Evolutionary conservation across 1,284 basidiomycete species (phyloP).

Genomic region (Fomitopsis pinicola): DNA sequence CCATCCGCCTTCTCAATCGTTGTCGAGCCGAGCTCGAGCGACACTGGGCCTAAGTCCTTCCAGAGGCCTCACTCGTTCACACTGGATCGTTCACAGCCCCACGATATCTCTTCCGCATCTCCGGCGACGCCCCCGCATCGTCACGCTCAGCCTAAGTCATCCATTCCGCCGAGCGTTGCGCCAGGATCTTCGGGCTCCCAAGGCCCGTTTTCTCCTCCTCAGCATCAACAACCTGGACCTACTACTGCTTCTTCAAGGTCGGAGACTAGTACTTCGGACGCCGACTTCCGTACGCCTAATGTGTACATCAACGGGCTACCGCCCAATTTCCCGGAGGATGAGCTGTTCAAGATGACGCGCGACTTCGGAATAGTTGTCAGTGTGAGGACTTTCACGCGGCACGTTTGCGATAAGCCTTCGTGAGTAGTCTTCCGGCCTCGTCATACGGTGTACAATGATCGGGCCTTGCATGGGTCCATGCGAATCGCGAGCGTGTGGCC

Average conservation of each 20-base stretch:
- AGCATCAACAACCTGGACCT: background rate
- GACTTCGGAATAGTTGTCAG: constrained; percentile 38
- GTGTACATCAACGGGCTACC: constrained; percentile 49
- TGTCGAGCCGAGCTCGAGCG: background rate
- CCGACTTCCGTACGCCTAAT: constrained; percentile 32
- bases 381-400: constrained; percentile 40
- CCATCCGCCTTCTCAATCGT: background rate
- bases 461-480: too few relatives aligned
- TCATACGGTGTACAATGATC: background rate
- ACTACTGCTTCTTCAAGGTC: background rate
- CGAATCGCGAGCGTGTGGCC: too few relatives aligned
- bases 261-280: constrained; percentile 4
- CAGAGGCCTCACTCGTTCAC: background rate
- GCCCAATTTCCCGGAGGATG: constrained; percentile 42
- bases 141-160: background rate
- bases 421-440: constrained; percentile 14
- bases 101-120: background rate
- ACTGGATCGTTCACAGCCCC: background rate
- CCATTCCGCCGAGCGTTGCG: background rate
- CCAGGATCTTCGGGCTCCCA: background rate
- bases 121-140: background rate
- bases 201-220: background rate
- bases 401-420: constrained; percentile 37
- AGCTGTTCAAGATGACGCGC: constrained; percentile 35
- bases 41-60: background rate